A percentile compares a stretch with the other conserved stretches of the same genome.
phyloP scores from a whole-genome alignment of 2,329 filamentous ascomycete species.

The Chaetothyriales sp. region DNA sequence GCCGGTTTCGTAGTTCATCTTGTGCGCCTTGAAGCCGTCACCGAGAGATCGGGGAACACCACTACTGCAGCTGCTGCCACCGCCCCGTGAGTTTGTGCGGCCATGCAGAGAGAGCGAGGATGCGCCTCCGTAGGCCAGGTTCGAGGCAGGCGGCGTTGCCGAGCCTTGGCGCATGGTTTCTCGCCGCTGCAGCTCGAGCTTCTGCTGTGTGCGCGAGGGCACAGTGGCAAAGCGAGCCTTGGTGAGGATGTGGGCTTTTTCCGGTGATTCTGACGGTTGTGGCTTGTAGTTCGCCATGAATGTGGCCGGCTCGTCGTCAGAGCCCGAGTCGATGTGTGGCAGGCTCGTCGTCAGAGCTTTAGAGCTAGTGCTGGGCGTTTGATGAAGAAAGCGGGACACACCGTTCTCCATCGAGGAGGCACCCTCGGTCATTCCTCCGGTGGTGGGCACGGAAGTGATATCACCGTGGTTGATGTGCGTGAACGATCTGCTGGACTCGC shows the following conservation, averaged over 20 bases:
- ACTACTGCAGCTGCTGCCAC: neutral
- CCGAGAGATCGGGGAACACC: slow-evolving; percentile 1
- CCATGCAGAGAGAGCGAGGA: slow-evolving; percentile 14
- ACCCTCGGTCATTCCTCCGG: slow-evolving; percentile 22
- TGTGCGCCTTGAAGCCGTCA: slow-evolving; percentile 22
- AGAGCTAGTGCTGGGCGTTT: slow-evolving; percentile 16
- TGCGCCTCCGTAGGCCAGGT: slow-evolving; percentile 19
- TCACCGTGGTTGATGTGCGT: slow-evolving; percentile 21
- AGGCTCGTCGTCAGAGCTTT: slow-evolving; percentile 12
- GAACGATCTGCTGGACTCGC: slow-evolving; percentile 14
- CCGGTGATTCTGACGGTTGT: slow-evolving; percentile 30
- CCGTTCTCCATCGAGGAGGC: slow-evolving; percentile 35
- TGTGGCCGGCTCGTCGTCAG: slow-evolving; percentile 31
- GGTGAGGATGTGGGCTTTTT: slow-evolving; percentile 17
- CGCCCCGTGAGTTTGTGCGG: slow-evolving; percentile 18
- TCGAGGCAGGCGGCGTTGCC: slow-evolving; percentile 25
- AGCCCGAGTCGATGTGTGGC: slow-evolving; percentile 25
- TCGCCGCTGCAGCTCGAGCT: slow-evolving; percentile 31
- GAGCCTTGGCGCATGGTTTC: slow-evolving; percentile 26
- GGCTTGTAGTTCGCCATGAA: slow-evolving; percentile 34
- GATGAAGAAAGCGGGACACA: slow-evolving; percentile 31
- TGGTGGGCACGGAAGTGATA: slow-evolving; percentile 23
- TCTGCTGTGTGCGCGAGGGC: slow-evolving; percentile 33
- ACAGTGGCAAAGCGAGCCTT: slow-evolving; percentile 19
- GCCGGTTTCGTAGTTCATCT: slow-evolving; percentile 30